These are phyloP conservation scores for Cucurbita argyrosperma DNA, from an alignment of 306 rosid species.

Conservation along the genomic window DNA sequence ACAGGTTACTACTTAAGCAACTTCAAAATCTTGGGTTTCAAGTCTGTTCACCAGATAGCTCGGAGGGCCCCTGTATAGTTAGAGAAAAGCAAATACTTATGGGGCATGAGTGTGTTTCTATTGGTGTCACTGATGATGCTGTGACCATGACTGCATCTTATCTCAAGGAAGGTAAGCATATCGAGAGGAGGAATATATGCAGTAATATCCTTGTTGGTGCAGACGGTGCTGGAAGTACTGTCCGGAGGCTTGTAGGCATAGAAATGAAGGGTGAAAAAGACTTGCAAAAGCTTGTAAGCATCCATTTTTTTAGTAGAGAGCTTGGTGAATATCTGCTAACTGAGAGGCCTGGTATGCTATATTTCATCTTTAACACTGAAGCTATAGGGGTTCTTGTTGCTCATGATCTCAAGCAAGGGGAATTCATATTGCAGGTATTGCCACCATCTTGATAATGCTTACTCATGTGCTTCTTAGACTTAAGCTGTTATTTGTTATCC, in stretches of 20 bases:
- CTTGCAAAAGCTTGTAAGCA: constrained; percentile 78
- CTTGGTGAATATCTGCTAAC: constrained; percentile 77
- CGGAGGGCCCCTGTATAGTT: constrained; percentile 18
- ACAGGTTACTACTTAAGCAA: constrained; percentile 43
- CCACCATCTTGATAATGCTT: constrained; percentile 2
- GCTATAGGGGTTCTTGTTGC: constrained; percentile 95
- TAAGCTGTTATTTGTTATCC: constrained; percentile 14
- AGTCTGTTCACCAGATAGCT: constrained; percentile 22
- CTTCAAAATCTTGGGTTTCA: constrained; percentile 54
- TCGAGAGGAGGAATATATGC: constrained; percentile 38
- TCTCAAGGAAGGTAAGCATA: constrained; percentile 33
- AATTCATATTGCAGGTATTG: constrained; percentile 85
- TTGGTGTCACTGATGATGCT: constrained; percentile 32
- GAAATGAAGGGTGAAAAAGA: constrained; percentile 74
- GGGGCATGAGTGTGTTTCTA: constrained; percentile 72
- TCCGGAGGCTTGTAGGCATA: constrained; percentile 64
- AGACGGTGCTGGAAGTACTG: constrained; percentile 85
- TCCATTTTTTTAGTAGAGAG: constrained; percentile 73
- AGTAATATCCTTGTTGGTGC: constrained; percentile 64
- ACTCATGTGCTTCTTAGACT: constrained; percentile 9
- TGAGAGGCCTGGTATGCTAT: constrained; percentile 92
- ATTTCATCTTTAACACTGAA: constrained; percentile 74
- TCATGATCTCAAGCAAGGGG: constrained; percentile 91
- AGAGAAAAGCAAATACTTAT: constrained; percentile 40
- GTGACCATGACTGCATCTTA: constrained; percentile 45